These are phyloP conservation scores for Eremomyces bilateralis DNA, from an alignment of 495 filamentous ascomycete genomes.

Conservation along the genomic window DNA sequence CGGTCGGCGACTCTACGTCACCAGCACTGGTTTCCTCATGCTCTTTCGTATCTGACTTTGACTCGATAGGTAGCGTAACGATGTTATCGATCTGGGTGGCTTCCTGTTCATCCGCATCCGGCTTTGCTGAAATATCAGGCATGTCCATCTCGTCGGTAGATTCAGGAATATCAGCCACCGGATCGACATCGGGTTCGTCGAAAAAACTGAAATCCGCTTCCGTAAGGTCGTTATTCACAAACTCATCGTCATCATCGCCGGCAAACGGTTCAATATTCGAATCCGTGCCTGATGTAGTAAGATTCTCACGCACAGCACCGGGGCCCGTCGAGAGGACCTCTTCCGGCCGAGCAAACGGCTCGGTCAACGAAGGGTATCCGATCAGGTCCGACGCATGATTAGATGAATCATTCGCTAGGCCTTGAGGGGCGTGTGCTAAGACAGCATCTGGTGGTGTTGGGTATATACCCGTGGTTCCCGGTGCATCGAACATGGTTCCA, in stretches of 20 bases:
- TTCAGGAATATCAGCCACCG: slow-evolving; percentile 5
- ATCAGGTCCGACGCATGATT: neutral
- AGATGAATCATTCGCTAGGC: no score
- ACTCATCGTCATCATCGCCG: slow-evolving; percentile 24
- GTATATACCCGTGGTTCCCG: slow-evolving; percentile 35
- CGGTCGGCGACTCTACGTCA: neutral
- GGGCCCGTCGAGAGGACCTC: neutral
- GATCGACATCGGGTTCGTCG: slow-evolving; percentile 31
- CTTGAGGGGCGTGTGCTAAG: slow-evolving; percentile 17
- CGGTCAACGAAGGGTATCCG: neutral
- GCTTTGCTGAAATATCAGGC: slow-evolving; percentile 4
- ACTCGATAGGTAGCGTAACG: no score
- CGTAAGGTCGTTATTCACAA: slow-evolving; percentile 42
- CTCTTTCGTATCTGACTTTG: no score
- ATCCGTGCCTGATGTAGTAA: neutral
- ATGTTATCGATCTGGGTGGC: no score
- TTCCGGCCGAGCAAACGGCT: neutral
- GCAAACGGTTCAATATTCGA: slow-evolving; percentile 43
- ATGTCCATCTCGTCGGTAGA: slow-evolving; percentile 2
- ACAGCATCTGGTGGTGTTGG: slow-evolving; percentile 71
- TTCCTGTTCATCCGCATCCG: slow-evolving; percentile 3
- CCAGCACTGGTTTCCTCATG: neutral
- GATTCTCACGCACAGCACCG: neutral
- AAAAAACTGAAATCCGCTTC: slow-evolving; percentile 89
- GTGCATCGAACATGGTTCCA: slow-evolving; percentile 5